Percentiles rank a stretch among this genome's conserved stretches.
Conservation (phyloP, 164 flowering plant species). For the Piper betle region DNA sequence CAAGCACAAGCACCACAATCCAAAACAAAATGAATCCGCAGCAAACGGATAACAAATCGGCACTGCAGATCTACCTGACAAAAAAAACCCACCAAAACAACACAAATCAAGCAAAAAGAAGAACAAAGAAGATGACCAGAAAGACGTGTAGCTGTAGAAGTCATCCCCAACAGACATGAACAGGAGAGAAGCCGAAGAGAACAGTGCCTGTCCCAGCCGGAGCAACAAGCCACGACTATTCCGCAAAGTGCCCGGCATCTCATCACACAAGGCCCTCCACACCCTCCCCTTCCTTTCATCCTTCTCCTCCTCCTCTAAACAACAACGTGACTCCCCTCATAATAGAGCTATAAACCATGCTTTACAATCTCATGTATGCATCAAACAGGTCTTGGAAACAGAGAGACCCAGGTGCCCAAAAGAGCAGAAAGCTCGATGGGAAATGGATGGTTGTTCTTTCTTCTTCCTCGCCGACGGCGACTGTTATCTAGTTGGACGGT, state of each 20-base stretch:
- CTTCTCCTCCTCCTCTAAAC: conserved; percentile 12
- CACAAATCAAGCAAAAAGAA: neutral
- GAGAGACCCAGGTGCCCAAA: conserved; percentile 1
- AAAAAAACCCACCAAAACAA: neutral
- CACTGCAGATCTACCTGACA: neutral
- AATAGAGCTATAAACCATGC: too few relatives aligned
- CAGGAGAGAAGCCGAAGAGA: conserved; percentile 62
- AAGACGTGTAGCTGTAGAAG: conserved; percentile 63
- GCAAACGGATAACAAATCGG: neutral
- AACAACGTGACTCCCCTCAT: conserved; percentile 8
- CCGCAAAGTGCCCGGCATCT: conserved; percentile 57
- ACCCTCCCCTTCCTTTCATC: conserved; percentile 9
- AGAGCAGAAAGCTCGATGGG: neutral
- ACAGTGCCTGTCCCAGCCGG: conserved; percentile 62
- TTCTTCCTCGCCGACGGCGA: too few relatives aligned
- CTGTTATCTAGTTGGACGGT: too few relatives aligned
- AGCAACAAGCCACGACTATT: conserved; percentile 62
- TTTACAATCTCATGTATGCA: neutral
- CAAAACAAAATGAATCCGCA: neutral
- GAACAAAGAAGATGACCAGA: conserved; percentile 33
- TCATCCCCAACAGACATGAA: conserved; percentile 54
- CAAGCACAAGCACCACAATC: neutral
- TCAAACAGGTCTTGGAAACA: neutral
- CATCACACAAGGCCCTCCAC: conserved; percentile 7
- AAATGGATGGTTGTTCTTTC: too few relatives aligned